Evolutionary conservation across 768 basidiomycete genomes (phyloP).

Genomic region (Pisolithus microcarpus): DNA sequence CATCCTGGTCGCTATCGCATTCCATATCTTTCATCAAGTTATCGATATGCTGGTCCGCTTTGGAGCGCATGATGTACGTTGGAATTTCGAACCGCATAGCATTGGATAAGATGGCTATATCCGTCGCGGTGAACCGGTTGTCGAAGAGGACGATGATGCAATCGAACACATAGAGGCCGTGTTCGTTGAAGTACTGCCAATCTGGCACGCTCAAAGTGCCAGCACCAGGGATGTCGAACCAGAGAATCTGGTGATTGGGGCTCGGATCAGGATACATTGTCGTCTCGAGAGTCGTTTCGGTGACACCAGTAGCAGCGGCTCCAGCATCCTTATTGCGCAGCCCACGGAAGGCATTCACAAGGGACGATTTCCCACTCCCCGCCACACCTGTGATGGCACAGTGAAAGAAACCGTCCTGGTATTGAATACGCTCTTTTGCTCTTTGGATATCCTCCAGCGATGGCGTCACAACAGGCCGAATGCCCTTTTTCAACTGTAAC

Average conservation of each 20-base stretch:
- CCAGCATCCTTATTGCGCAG: slow-evolving; percentile 9
- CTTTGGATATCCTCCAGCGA: slow-evolving; percentile 6
- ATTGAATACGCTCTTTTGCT: slow-evolving; percentile 3
- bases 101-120: slow-evolving; percentile 10
- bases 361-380: slow-evolving; percentile 24
- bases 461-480: slow-evolving; percentile 13
- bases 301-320: slow-evolving; percentile 18
- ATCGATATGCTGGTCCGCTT: slow-evolving; percentile 12
- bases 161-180: slow-evolving; percentile 19
- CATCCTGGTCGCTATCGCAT: slow-evolving; percentile 5
- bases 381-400: slow-evolving; percentile 22
- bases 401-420: slow-evolving; percentile 17
- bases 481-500: slow-evolving; percentile 1
- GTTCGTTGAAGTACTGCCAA: slow-evolving; percentile 24
- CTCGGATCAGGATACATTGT: slow-evolving; percentile 17
- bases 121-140: slow-evolving; percentile 10
- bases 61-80: slow-evolving; percentile 14
- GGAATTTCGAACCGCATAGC: slow-evolving; percentile 10
- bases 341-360: slow-evolving; percentile 24
- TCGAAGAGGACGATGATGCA: slow-evolving; percentile 14
- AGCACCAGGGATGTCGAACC: slow-evolving; percentile 26
- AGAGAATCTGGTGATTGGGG: slow-evolving; percentile 10
- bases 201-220: slow-evolving; percentile 17
- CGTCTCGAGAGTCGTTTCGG: slow-evolving; percentile 16
- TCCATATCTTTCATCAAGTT: slow-evolving; percentile 7